A percentile compares a stretch with the other conserved stretches of the same genome.
Conservation (phyloP, 2,329 filamentous ascomycete species). For the Penicillium sp. region DNA sequence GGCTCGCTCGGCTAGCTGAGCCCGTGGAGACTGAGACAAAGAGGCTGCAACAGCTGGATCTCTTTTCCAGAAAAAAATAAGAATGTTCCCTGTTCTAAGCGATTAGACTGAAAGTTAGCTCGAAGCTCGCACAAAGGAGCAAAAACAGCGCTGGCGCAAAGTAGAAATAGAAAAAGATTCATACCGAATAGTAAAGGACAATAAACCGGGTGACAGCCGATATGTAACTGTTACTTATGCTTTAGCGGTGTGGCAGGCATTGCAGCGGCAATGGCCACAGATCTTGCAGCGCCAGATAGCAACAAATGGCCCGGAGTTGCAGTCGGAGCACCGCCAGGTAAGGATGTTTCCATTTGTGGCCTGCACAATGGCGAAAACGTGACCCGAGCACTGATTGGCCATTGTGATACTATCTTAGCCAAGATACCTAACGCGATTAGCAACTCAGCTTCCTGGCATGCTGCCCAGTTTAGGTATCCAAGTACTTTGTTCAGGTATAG, state of each 20-base stretch:
- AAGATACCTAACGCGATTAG: slow-evolving; percentile 9
- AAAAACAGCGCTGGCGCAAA: background rate
- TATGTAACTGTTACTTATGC: slow-evolving; percentile 29
- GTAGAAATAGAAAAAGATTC: slow-evolving; percentile 1
- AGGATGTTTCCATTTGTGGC: slow-evolving; percentile 49
- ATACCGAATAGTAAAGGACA: slow-evolving; percentile 19
- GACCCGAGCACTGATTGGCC: slow-evolving; percentile 47
- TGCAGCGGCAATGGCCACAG: slow-evolving; percentile 48
- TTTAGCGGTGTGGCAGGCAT: slow-evolving; percentile 45
- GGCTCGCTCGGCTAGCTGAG: slow-evolving; percentile 1
- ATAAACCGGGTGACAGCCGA: slow-evolving; percentile 12
- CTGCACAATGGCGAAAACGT: slow-evolving; percentile 46
- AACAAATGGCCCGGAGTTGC: slow-evolving; percentile 46
- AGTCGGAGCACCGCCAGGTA: slow-evolving; percentile 50
- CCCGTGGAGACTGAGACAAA: slow-evolving; percentile 15
- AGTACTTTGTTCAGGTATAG: slow-evolving; percentile 11
- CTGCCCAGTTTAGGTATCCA: background rate
- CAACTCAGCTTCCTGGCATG: background rate
- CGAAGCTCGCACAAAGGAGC: background rate
- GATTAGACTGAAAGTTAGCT: background rate
- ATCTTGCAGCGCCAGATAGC: slow-evolving; percentile 51
- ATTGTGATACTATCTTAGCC: slow-evolving; percentile 28
- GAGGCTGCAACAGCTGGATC: slow-evolving; percentile 13
- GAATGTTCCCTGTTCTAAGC: background rate
- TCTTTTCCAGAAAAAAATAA: slow-evolving; percentile 3